Base-by-base conservation (phyloP, 352 stramenopile species). In the Elongisporangium prolatum region DNA sequence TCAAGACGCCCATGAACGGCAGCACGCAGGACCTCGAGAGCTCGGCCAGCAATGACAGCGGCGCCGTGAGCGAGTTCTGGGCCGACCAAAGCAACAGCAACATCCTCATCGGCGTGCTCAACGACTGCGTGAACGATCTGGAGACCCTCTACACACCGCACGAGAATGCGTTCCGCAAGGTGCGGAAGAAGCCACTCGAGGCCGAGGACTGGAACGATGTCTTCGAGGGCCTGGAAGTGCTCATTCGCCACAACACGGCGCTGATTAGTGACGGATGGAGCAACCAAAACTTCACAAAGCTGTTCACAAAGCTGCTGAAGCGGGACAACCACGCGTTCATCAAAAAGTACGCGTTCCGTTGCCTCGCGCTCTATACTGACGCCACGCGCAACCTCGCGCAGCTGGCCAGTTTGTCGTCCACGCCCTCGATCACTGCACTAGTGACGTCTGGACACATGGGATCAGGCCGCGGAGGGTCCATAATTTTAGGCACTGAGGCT, bases 261-360 rank as follows among this genome's bases (percentile, higher is more conserved):
- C 61, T 84, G 20, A 74, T 96, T 49, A 71, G 84, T 49, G 84
- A 91, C 3, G 86, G 84, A 1, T 96, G 86, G 86, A 88, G 93
- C 62, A 85, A 81, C 57, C 84, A 87, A 48, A 79, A 83, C 1
- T 84, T 96, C 52, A 83, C 86, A 2, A 72, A 89, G 64, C 75
- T 96, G 13, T 94, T 96, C 59, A 69, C 80, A 22, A 96, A 96
- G 67, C 61, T 96, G 37, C 72, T 94, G 21, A 87, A 89, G 62
- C 69, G 80, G 57, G 86, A 94, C 60, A 94, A 96, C 73, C 83
- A 94, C 57, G 72, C 83, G 6, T 82, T 93, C 38, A 94, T 96
- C 65, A 96, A 94, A 62, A 94, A 96, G 57, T 95, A 95, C 61
- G 86, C 86, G 5, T 95, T 95, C 63, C 73, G 86, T 1, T 95